Evolutionary conservation across 2,329 filamentous ascomycete genomes (phyloP).

Genomic region (Fusarium sp.): DNA sequence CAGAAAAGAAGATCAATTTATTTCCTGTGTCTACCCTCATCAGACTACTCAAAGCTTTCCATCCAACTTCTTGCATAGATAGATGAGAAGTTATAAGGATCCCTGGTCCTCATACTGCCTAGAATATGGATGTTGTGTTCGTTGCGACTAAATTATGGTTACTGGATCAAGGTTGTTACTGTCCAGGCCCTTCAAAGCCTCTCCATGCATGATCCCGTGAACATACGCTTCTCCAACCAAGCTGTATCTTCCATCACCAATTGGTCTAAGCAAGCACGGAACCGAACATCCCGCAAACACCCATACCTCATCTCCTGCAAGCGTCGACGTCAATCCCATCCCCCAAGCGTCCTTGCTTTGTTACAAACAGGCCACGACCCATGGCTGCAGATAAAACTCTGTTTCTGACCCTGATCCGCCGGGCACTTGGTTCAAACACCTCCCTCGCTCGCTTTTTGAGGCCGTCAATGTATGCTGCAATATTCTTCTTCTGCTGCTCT

Average conservation of each 20-base stretch:
- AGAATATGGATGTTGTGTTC: too few relatives aligned
- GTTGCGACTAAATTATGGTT: background rate
- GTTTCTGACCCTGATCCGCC: background rate
- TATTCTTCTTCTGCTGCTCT: background rate
- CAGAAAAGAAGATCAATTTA: too few relatives aligned
- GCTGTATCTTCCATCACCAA: accelerated
- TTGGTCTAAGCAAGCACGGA: background rate
- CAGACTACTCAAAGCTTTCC: too few relatives aligned
- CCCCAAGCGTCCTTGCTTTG: accelerated
- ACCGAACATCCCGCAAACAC: background rate
- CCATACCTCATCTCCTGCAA: background rate
- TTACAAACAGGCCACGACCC: background rate
- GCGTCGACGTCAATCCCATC: accelerated
- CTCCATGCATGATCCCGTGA: background rate
- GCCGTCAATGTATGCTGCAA: background rate
- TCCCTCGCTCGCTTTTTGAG: background rate
- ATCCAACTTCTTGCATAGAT: too few relatives aligned
- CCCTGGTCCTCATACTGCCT: too few relatives aligned
- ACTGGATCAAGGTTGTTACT: accelerated
- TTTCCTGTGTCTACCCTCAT: too few relatives aligned
- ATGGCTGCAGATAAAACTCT: background rate
- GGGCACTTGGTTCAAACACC: background rate
- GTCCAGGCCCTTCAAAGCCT: accelerated
- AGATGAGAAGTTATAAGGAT: too few relatives aligned
- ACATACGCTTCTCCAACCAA: background rate